Evolutionary conservation across 768 basidiomycete genomes (phyloP), one percentile per base, ranked within the genome.

Genomic region (Termitomyces sp.): DNA sequence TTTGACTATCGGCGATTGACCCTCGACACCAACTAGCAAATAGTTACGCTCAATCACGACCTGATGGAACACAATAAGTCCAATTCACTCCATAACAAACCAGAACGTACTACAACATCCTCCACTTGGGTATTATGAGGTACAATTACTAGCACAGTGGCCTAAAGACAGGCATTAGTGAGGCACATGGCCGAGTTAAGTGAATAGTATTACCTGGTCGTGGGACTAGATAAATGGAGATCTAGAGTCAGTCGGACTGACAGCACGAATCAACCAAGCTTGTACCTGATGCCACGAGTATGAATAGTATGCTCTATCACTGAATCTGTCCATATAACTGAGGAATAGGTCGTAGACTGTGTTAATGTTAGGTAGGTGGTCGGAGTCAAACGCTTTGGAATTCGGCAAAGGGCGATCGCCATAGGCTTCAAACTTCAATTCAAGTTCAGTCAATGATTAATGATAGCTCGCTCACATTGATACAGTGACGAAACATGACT

Each of bases 261-360:
- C 38, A 38, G 35, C 60, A 62, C 35, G 59, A 58, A 65, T 51
- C 63, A 60, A 48, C 26, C 60, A 52, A 53, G 50, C 45, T 32
- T 18, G 60, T 66, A 90, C 90, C 83, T 92, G 90, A 71, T 92
- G 91, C 90, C 90, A 92, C 62, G 90, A 90, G 65, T 92, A 92
- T 1, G 79, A 74, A 55, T 74, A 78, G 60, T 76, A 74, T 18
- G 69, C 70, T 28, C 69, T 65, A 58, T 75, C 73, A 59, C 70
- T 75, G 63, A 72, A 73, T 63, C 67, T 70, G 55, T 72, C 72
- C 78, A 78, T 79, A 57, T 13, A 41, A 18, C 14, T 16, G 18
- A 56, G 43, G 50, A 26, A 46, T 53, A 48, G 55, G 55, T 47
- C 54, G 62, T 46, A 20, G 56, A 57, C 7, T 20, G 48, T 24